Conservation (phyloP, 2,329 filamentous ascomycete genomes). For the Fusarium oxysporum region DNA sequence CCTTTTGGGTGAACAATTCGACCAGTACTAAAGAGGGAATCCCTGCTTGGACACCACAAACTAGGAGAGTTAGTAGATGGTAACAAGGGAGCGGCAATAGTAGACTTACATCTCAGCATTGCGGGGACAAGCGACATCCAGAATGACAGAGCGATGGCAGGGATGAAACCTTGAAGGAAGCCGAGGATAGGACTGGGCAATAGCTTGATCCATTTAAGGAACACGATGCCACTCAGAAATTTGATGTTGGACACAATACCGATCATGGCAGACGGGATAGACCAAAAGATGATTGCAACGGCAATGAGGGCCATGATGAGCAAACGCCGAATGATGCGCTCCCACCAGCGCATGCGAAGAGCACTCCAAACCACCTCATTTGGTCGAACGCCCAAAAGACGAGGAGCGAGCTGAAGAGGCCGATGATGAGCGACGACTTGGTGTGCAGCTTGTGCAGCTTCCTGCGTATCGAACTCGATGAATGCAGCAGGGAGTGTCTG, state of each 20-base stretch:
- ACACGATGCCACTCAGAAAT: slow-evolving; percentile 72
- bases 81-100: rapidly evolving
- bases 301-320: slow-evolving; percentile 77
- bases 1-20: slow-evolving; percentile 90
- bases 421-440: slow-evolving; percentile 90
- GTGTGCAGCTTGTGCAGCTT: slow-evolving; percentile 86
- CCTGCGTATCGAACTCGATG: slow-evolving; percentile 86
- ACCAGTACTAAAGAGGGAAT: slow-evolving; percentile 83
- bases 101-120: slow-evolving; percentile 71
- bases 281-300: slow-evolving; percentile 89
- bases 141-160: slow-evolving; percentile 80
- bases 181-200: slow-evolving; percentile 80
- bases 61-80: slow-evolving; percentile 50
- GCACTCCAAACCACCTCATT: slow-evolving; percentile 90
- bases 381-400: slow-evolving; percentile 85
- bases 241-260: slow-evolving; percentile 88
- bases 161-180: slow-evolving; percentile 86
- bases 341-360: slow-evolving; percentile 87
- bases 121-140: slow-evolving; percentile 89
- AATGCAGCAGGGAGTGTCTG: slow-evolving; percentile 83
- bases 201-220: slow-evolving; percentile 78
- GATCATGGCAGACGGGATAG: slow-evolving; percentile 79
- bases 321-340: slow-evolving; percentile 79
- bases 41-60: slow-evolving; percentile 82
- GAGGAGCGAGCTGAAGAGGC: slow-evolving; percentile 85